Evolutionary conservation across 306 rosid genomes (phyloP), one percentile per base, ranked within the genome.

Genomic region (Lagenaria siceraria): DNA sequence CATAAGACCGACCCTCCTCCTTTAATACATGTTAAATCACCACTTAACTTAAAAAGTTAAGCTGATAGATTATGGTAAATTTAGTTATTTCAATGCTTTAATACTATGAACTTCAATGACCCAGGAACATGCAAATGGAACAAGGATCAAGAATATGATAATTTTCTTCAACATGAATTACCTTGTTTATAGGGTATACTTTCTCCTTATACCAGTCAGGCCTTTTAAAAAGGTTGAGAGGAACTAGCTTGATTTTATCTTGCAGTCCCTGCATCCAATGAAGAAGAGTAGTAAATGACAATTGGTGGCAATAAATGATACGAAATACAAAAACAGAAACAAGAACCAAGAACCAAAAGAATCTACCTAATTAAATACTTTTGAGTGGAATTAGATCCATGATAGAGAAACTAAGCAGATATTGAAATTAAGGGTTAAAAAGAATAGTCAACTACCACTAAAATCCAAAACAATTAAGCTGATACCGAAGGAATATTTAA

Each of bases 201-300:
- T 90, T 93, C 77, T 93, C 96, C 87, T 87, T 87, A 61, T 89
- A 92, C 96, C 96, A 92, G 68, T 86, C 84, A 76, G 97, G 98
- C 87, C 96, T 91, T 77, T 86, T 48, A 36, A 21, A 74, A 56
- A 93, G 97, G 77, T 87, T 52, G 1, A 91, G 65, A 27, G 96
- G 87, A 58, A 91, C 94, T 83, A 91, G 74, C 63, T 91, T 78
- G 66, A 91, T 91, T 85, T 91, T 78, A 52, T 91, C 88, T 80
- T 90, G 83, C 61, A 91, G 82, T 8, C 94, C 97, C 97, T 93
- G 78, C 78, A 76, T 18, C 80, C 46, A 33, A 71, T 52, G n/a
- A 36, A 17, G 33, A 63, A 78, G 70, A 42, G 48, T 15, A 43
- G 46, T 7, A 36, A 75, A 56, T 55, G 52, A 35, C 19, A 21